These are phyloP conservation scores for Capsicum baccatum DNA, from an alignment of 257 asterid genomes.

Conservation along the genomic window DNA sequence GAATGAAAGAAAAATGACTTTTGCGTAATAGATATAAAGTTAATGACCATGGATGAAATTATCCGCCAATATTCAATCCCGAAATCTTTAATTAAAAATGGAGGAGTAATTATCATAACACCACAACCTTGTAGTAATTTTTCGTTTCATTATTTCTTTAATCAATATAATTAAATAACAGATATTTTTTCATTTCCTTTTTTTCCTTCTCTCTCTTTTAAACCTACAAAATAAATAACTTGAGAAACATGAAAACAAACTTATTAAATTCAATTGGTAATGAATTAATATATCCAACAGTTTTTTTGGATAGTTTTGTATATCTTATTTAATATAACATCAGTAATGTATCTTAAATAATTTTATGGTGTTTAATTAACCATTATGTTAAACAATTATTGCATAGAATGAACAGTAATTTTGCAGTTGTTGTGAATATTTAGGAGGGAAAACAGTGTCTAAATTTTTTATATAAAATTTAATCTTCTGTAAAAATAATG, in stretches of 20 bases:
- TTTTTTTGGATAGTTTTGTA: neutral
- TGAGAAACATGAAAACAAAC: neutral
- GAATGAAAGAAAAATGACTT: too few relatives aligned
- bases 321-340: slow-evolving; percentile 6
- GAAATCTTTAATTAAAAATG: too few relatives aligned
- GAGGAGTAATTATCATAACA: too few relatives aligned
- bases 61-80: too few relatives aligned
- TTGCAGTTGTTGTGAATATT: neutral
- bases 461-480: neutral
- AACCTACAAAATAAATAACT: neutral
- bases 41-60: too few relatives aligned
- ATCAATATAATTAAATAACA: neutral
- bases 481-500: neutral
- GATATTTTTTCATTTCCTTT: neutral
- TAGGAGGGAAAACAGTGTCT: neutral
- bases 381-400: neutral
- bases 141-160: neutral
- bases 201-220: neutral
- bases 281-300: slow-evolving; percentile 16
- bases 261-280: slow-evolving; percentile 18
- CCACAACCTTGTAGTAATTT: too few relatives aligned
- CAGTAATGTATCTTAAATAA: neutral
- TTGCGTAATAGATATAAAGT: too few relatives aligned
- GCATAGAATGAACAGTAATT: neutral
- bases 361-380: neutral